Evolutionary conservation across 75 land plant genomes (phyloP).

Genomic region (Cunninghamia lanceolata): DNA sequence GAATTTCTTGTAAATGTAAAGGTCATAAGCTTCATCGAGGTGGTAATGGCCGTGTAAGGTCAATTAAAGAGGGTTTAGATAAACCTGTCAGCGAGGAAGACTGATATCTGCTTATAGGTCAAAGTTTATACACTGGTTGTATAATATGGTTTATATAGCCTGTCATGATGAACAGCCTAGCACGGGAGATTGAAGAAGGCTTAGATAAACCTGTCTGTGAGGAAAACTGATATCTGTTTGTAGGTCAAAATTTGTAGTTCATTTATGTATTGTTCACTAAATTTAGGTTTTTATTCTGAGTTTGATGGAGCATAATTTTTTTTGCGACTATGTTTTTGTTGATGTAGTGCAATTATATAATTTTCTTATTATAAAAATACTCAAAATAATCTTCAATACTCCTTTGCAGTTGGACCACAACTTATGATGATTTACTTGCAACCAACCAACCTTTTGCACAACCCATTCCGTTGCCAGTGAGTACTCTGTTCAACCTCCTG

Average conservation of each 20-base stretch:
- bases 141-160: no score
- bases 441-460: slow-evolving; percentile 67
- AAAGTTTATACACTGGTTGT: no score
- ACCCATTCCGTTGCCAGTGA: slow-evolving; percentile 79
- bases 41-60: neutral
- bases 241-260: neutral
- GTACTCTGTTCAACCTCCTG: slow-evolving; percentile 9
- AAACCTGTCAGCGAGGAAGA: neutral
- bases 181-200: neutral
- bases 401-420: slow-evolving; percentile 69
- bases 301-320: neutral
- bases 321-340: neutral
- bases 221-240: neutral
- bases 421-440: slow-evolving; percentile 81
- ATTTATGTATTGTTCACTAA: no score
- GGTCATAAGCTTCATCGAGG: neutral
- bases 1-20: neutral
- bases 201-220: neutral
- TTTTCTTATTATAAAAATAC: no score
- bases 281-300: neutral
- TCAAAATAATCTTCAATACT: neutral
- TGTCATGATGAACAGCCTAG: no score
- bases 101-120: neutral
- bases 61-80: neutral
- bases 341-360: neutral